Percentiles rank a stretch among this genome's conserved stretches.
phyloP scores from a whole-genome alignment of 441 rosid species.

The Jatropha podagrica region DNA sequence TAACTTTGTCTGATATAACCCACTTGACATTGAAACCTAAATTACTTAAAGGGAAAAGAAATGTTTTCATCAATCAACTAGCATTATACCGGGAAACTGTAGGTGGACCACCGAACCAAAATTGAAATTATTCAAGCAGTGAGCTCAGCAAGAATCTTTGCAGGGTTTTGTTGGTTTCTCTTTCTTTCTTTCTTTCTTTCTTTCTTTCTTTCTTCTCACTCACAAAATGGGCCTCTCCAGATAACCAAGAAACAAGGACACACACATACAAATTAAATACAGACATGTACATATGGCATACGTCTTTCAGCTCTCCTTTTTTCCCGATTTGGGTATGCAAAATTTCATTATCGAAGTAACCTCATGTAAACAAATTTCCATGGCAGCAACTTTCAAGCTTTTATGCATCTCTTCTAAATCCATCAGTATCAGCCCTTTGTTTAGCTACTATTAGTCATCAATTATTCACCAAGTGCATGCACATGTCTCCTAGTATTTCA shows the following conservation, averaged over 20 bases:
- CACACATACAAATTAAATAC: constrained; percentile 15
- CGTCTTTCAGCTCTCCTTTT: constrained; percentile 9
- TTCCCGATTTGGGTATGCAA: constrained; percentile 36
- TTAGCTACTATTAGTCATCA: background rate
- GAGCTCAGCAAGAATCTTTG: constrained; percentile 43
- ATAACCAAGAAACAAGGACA: constrained; percentile 11
- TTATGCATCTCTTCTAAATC: no score
- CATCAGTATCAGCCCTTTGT: background rate
- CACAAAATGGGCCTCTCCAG: background rate
- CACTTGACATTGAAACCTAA: background rate
- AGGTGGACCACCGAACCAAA: constrained; percentile 38
- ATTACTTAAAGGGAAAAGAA: background rate
- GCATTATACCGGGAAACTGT: constrained; percentile 24
- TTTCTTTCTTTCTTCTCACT: no score
- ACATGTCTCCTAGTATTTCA: constrained; percentile 20
- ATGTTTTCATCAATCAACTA: background rate
- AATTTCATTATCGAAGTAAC: constrained; percentile 9
- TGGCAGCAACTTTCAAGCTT: no score
- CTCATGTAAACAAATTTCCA: background rate
- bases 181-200: no score
- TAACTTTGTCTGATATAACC: no score
- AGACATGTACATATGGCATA: constrained; percentile 2
- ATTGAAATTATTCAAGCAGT: constrained; percentile 24
- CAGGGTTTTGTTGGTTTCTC: constrained; percentile 33
- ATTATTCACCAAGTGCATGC: background rate